Base-by-base conservation (phyloP, 2,329 filamentous ascomycete species). In the Ophiostoma quercus region DNA sequence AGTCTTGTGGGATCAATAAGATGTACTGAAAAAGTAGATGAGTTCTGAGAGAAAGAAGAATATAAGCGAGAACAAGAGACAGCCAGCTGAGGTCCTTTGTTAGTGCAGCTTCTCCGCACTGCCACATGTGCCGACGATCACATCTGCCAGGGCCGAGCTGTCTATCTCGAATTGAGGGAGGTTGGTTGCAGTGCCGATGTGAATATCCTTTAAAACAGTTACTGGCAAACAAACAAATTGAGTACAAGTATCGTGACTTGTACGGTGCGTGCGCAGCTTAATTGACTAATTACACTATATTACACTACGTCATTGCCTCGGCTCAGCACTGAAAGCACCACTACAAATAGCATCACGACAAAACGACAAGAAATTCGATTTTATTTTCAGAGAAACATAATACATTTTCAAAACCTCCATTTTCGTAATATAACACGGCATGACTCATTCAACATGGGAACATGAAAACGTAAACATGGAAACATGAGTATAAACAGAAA, bases 21-120 rank as follows among this genome's bases (percentile, higher is more conserved):
- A 29, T 29, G 25, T 29, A 29, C 1, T 29, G 25, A 29, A n/a
- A n/a, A n/a, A 29, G 25, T 29, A 29, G 25, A 29, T 29, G 25
- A 29, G 2, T 29, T 29, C 25, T 29, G 25, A 1, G 25, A 29
- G 8, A 32, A 63, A 29, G 5, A 9, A 11, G 22, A 29, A 29
- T 29, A 29, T 29, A 29, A 29, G 25, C 25, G 25, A 29, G 25
- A 29, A 29, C 25, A 29, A 1, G 2, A 57, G n/a, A n/a, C 22
- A 8, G 22, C n/a, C 51, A 29, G 25, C 22, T 7, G n/a, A 57
- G 51, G 22, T 12, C 9, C n/a, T 57, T 62, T 29, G 2, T 8
- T 34, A 63, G 57, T 63, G 4, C 57, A 63, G 57, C 57, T 63
- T 63, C 57, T 66, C 62, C 62, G 62, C 32, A 39, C 32, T 66